Conservation (phyloP, 306 rosid genomes). For the Cucumis cinereus region DNA sequence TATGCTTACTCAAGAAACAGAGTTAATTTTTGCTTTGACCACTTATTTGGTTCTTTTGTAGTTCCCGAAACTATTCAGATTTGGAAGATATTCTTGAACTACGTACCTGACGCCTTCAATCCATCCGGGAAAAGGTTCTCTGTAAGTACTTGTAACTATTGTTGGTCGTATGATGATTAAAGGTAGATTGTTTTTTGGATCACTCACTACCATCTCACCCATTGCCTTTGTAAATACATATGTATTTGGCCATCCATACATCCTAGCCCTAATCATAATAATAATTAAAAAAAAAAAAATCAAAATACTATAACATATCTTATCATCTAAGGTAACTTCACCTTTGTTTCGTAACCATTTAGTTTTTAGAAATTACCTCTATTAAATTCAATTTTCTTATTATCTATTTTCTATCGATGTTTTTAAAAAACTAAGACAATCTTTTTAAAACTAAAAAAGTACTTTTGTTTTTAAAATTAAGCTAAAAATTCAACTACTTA, state of each 20-base stretch:
- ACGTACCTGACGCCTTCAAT: slow-evolving; percentile 57
- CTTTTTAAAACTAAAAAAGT: no score
- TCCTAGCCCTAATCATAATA: slow-evolving; percentile 30
- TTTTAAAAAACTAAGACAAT: no score
- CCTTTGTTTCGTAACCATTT: no score
- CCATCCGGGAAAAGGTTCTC: slow-evolving; percentile 88
- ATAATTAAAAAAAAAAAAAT: not conserved
- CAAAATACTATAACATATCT: not conserved
- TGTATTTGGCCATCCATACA: slow-evolving; percentile 81
- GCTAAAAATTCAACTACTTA: no score
- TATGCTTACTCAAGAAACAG: no score
- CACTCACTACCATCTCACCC: slow-evolving; percentile 56
- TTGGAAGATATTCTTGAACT: no score
- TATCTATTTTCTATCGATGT: no score
- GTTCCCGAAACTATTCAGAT: not conserved
- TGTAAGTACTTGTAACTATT: slow-evolving; percentile 56
- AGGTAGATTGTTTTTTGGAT: slow-evolving; percentile 23
- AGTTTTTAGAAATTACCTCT: no score
- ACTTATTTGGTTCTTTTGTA: not conserved
- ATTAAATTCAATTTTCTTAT: no score
- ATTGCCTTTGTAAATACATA: slow-evolving; percentile 77
- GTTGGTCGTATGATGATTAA: slow-evolving; percentile 55
- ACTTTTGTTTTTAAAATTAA: no score
- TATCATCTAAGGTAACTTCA: no score
- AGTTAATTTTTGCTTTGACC: no score